phyloP scores from a whole-genome alignment of 176 grass and related monocot genomes.

The Puccinellia tenuiflora region DNA sequence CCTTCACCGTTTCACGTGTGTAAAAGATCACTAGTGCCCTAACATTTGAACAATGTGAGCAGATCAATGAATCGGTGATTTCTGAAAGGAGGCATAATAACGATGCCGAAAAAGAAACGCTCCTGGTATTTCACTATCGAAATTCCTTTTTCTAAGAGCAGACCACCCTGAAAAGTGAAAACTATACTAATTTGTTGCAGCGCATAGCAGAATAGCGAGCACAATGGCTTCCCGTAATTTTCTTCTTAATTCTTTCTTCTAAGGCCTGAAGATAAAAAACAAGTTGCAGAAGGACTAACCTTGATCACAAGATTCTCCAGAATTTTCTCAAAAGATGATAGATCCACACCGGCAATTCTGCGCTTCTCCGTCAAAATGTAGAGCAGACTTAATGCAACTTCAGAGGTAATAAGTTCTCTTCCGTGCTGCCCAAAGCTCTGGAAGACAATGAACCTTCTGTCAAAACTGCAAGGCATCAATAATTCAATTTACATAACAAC shows the following conservation, averaged over 20 bases:
- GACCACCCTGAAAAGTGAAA: not conserved
- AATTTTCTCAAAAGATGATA: constrained; percentile 55
- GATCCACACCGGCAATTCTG: constrained; percentile 50
- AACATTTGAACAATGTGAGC: not conserved
- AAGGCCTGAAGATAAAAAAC: not conserved
- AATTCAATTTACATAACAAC: constrained; percentile 15
- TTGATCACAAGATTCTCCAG: constrained; percentile 91
- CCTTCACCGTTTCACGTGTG: not conserved
- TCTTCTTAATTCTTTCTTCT: not conserved
- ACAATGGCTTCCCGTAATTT: not conserved
- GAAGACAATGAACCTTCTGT: constrained; percentile 98
- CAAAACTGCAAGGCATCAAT: constrained; percentile 71
- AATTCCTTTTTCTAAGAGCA: not conserved
- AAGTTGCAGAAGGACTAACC: constrained; percentile 34
- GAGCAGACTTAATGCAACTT: constrained; percentile 78
- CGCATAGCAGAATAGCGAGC: not conserved
- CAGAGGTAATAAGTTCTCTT: constrained; percentile 97
- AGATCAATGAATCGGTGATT: not conserved
- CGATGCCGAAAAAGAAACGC: not conserved
- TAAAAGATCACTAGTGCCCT: not conserved
- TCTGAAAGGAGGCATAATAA: not conserved
- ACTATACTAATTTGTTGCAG: not conserved
- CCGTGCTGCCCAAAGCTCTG: constrained; percentile 99
- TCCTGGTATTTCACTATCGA: not conserved
- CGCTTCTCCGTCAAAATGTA: constrained; percentile 70